Conservation (phyloP, 345 rosid genomes). For the Syzygium grande region DNA sequence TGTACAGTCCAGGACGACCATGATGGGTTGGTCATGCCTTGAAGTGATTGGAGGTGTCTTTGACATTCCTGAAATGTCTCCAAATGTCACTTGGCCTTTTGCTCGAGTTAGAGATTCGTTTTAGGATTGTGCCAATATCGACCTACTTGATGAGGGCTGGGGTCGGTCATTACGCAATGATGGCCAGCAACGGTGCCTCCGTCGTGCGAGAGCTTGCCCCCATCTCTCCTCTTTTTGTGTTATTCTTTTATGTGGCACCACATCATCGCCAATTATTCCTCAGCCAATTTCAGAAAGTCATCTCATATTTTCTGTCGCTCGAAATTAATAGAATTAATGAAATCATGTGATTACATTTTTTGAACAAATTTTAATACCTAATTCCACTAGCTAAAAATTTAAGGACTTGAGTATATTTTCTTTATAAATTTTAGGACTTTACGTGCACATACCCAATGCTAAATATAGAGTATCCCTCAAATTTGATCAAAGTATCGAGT, state of each 20-base stretch:
- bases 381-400: background rate
- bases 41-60: background rate
- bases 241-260: background rate
- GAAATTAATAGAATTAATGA: background rate
- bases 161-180: background rate
- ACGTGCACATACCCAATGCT: background rate
- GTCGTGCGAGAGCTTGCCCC: background rate
- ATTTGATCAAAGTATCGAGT: background rate
- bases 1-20: background rate
- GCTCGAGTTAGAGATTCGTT: background rate
- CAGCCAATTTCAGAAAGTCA: background rate
- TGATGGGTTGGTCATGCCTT: background rate
- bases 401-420: background rate
- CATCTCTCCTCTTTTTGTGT: background rate
- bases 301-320: background rate
- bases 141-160: background rate
- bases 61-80: background rate
- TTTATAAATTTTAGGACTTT: background rate
- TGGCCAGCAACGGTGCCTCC: background rate
- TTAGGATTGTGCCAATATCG: background rate
- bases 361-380: background rate
- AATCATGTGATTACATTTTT: background rate
- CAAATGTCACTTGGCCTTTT: background rate
- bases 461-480: background rate
- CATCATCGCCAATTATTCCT: background rate